Conservation (phyloP, 495 filamentous ascomycete genomes). For the Polyplosphaeria fusca region DNA sequence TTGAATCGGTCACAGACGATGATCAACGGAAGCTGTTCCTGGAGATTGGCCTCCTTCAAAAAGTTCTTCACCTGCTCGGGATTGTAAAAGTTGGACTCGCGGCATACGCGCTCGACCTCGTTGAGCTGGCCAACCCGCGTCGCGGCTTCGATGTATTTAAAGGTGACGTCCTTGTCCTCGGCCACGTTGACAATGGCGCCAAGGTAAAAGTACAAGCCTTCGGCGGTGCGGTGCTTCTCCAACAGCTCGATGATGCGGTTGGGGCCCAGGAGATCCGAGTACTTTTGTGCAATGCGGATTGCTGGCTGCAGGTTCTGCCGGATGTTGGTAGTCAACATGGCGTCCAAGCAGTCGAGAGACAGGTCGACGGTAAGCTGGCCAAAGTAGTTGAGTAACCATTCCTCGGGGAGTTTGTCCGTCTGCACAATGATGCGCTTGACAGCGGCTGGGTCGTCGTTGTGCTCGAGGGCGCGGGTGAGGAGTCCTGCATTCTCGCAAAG, state of each 20-base stretch:
- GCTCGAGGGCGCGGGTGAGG: conserved; percentile 67
- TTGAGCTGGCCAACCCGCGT: conserved; percentile 86
- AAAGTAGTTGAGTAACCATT: conserved; percentile 91
- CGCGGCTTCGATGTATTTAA: conserved; percentile 99
- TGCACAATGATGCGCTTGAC: conserved; percentile 84
- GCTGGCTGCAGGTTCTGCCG: conserved; percentile 94
- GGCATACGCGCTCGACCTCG: conserved; percentile 95
- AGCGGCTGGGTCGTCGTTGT: conserved; percentile 83
- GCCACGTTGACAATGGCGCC: conserved; percentile 96
- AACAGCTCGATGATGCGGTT: conserved; percentile 85
- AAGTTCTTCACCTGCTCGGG: conserved; percentile 99
- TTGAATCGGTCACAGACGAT: conserved; percentile 99
- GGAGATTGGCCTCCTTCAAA: conserved; percentile 90
- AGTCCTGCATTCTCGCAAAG: conserved; percentile 80
- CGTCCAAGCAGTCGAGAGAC: conserved; percentile 87
- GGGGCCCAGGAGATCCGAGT: conserved; percentile 93
- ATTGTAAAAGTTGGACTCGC: conserved; percentile 89
- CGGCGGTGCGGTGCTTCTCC: conserved; percentile 93
- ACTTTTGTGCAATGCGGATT: conserved; percentile 93
- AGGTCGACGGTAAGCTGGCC: conserved; percentile 92
- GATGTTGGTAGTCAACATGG: conserved; percentile 94
- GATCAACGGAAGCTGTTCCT: conserved; percentile 92
- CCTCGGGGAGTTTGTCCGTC: conserved; percentile 76
- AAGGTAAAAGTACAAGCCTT: conserved; percentile 97
- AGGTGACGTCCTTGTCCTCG: conserved; percentile 91